phyloP scores from a whole-genome alignment of 768 basidiomycete genomes.

The Ephemerocybe angulata region DNA sequence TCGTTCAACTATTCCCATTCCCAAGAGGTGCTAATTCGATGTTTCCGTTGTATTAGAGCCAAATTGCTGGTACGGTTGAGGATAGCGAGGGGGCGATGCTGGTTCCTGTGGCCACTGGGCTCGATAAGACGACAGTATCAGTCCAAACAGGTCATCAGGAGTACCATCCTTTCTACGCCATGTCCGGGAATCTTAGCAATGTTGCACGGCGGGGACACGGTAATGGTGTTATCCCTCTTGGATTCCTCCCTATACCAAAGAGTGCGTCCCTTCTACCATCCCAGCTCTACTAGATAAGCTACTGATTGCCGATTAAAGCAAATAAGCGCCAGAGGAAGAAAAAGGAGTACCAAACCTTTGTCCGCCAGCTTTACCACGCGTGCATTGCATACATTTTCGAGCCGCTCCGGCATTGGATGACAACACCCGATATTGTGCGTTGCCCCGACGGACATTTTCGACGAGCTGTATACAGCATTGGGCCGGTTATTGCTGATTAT shows the following conservation, averaged over 20 bases:
- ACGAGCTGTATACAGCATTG: constrained; percentile 25
- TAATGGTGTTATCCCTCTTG: constrained; percentile 25
- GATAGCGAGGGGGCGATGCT: constrained; percentile 28
- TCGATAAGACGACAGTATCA: constrained; percentile 42
- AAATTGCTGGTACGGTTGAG: constrained; percentile 18
- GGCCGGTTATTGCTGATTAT: constrained; percentile 36
- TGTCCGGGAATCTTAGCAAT: constrained; percentile 26
- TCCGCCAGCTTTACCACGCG: constrained; percentile 21
- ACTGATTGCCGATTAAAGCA: constrained; percentile 8
- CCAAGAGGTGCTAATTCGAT: background rate
- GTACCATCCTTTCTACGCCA: constrained; percentile 34
- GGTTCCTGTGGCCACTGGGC: constrained; percentile 29
- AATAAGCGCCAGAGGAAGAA: constrained; percentile 15
- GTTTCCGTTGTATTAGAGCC: constrained; percentile 17
- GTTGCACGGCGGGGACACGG: constrained; percentile 26
- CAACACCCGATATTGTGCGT: constrained; percentile 15
- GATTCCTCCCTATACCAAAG: constrained; percentile 35
- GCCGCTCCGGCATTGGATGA: constrained; percentile 16
- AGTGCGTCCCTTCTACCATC: constrained; percentile 15
- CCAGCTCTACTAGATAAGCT: background rate
- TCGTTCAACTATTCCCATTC: background rate
- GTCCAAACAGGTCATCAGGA: constrained; percentile 37
- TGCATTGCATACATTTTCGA: constrained; percentile 17
- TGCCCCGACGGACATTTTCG: constrained; percentile 35
- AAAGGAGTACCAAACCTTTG: constrained; percentile 17